Conservation (phyloP, 2,329 filamentous ascomycete species). For the Ophiostoma perfectum region DNA sequence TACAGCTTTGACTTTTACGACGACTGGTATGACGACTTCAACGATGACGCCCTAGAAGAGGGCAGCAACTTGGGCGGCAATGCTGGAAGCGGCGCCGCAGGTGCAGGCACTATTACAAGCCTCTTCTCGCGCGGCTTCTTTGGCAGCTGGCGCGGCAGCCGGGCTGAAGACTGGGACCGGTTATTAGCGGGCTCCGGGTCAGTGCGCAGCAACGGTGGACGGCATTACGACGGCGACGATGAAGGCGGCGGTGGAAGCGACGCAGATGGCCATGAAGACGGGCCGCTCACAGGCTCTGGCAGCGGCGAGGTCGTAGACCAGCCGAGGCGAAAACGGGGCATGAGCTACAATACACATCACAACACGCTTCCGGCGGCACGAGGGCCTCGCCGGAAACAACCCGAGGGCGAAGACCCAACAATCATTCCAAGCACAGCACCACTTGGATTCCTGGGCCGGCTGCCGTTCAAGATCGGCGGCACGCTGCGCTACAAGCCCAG, state of each 20-base stretch:
- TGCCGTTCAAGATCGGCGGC: conserved; percentile 81
- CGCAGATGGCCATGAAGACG: conserved; percentile 28
- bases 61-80: conserved; percentile 58
- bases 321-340: conserved; percentile 68
- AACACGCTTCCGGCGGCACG: conserved; percentile 49
- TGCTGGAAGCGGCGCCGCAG: not conserved
- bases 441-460: conserved; percentile 73
- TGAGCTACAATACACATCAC: conserved; percentile 84
- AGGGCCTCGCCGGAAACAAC: conserved; percentile 30
- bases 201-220: conserved; percentile 32
- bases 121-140: conserved; percentile 56
- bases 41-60: conserved; percentile 49
- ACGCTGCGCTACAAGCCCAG: conserved; percentile 84
- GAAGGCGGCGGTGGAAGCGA: conserved; percentile 31
- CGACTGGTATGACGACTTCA: conserved; percentile 73
- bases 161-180: conserved; percentile 73
- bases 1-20: conserved; percentile 96
- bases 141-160: conserved; percentile 61
- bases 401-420: conserved; percentile 64
- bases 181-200: conserved; percentile 65
- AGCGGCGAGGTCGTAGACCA: conserved; percentile 50
- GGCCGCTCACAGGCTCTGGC: conserved; percentile 1
- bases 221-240: conserved; percentile 28
- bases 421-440: conserved; percentile 85
- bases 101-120: conserved; percentile 36